phyloP scores from a whole-genome alignment of 257 asterid species.

The Scutellaria galericulata region DNA sequence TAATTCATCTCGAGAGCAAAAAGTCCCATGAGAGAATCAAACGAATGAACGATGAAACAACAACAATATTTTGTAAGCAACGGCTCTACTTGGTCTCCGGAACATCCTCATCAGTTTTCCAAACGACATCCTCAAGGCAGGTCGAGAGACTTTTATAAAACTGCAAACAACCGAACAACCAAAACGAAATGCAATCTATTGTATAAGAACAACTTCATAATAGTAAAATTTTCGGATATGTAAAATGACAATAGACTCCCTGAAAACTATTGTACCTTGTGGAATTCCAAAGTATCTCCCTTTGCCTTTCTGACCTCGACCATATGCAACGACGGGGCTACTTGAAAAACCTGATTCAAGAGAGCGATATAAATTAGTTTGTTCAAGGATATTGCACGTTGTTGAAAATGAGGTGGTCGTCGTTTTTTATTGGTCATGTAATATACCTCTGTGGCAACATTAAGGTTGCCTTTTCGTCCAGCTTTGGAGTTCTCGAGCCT shows the following conservation, averaged over 20 bases:
- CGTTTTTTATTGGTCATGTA: neutral
- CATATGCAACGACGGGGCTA: slow-evolving; percentile 79
- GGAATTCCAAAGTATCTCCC: slow-evolving; percentile 85
- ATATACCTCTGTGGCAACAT: slow-evolving; percentile 85
- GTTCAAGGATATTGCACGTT: neutral
- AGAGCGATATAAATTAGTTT: slow-evolving; percentile 1
- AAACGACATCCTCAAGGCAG: slow-evolving; percentile 79
- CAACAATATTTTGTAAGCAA: slow-evolving; percentile 14
- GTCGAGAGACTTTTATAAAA: slow-evolving; percentile 85
- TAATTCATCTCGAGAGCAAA: slow-evolving; percentile 21
- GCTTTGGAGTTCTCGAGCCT: slow-evolving; percentile 92
- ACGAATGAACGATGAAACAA: slow-evolving; percentile 27
- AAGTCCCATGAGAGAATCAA: slow-evolving; percentile 28
- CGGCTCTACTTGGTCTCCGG: slow-evolving; percentile 49
- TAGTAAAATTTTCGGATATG: no score
- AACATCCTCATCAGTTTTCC: slow-evolving; percentile 81
- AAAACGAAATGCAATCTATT: neutral
- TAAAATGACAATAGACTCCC: neutral
- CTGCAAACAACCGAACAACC: slow-evolving; percentile 46
- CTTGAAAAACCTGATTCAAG: slow-evolving; percentile 66
- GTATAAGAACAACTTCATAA: neutral
- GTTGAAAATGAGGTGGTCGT: no score
- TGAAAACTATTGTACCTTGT: slow-evolving; percentile 57
- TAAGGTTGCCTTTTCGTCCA: slow-evolving; percentile 97
- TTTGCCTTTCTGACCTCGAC: slow-evolving; percentile 78